phyloP scores from a whole-genome alignment of 2,329 filamentous ascomycete species.

The Phaeosphaeriaceae sp. region DNA sequence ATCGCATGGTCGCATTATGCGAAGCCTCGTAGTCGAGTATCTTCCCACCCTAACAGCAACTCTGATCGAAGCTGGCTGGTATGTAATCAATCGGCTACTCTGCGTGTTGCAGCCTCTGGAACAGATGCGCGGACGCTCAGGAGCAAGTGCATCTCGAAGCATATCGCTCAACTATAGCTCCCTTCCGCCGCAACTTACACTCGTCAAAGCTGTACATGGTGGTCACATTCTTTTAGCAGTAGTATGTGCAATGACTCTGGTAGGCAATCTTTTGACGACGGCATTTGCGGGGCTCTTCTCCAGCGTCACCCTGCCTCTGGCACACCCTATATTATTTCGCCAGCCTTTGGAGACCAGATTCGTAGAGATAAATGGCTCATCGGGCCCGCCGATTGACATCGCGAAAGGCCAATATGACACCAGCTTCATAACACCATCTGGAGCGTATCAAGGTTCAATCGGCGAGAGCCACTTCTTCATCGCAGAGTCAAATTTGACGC shows the following conservation, averaged over 20 bases:
- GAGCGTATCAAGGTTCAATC: slow-evolving; percentile 34
- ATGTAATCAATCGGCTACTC: slow-evolving; percentile 60
- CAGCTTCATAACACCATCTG: too few species aligned
- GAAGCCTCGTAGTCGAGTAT: slow-evolving; percentile 56
- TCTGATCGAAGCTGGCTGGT: slow-evolving; percentile 63
- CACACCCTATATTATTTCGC: too few species aligned
- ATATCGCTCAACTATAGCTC: slow-evolving; percentile 60
- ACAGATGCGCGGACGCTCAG: slow-evolving; percentile 53
- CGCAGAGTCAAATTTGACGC: slow-evolving; percentile 56
- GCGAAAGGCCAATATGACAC: too few species aligned
- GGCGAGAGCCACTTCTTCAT: slow-evolving; percentile 53
- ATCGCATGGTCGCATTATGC: slow-evolving; percentile 42
- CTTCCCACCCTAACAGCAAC: slow-evolving; percentile 63
- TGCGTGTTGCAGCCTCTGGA: slow-evolving; percentile 64
- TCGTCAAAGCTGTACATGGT: slow-evolving; percentile 56
- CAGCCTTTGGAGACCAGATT: slow-evolving; percentile 40
- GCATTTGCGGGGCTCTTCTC: slow-evolving; percentile 61
- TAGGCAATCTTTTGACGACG: slow-evolving; percentile 63
- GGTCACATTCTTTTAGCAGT: slow-evolving; percentile 57
- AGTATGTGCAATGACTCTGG: slow-evolving; percentile 58
- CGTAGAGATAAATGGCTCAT: slow-evolving; percentile 34
- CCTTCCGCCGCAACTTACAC: slow-evolving; percentile 61
- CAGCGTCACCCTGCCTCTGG: too few species aligned
- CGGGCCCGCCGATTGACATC: slow-evolving; percentile 13
- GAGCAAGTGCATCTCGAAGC: slow-evolving; percentile 18